phyloP scores from a whole-genome alignment of 2,329 filamentous ascomycete genomes.

The Penicillium expansum region DNA sequence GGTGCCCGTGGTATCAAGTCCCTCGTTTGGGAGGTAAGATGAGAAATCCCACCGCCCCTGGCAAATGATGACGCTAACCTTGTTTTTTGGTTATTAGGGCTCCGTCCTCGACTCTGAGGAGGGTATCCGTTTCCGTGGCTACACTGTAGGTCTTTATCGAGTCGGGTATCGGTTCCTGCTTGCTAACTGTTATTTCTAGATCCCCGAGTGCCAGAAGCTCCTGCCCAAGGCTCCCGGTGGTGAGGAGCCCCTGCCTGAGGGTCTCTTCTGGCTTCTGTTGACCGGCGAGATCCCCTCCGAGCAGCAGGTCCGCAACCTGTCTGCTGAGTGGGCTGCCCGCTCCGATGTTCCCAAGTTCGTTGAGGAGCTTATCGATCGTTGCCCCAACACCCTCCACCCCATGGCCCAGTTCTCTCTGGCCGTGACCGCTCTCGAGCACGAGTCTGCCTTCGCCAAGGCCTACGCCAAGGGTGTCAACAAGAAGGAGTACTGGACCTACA shows the following conservation, averaged over 20 bases:
- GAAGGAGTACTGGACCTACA: conserved; percentile 99
- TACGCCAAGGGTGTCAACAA: conserved; percentile 99
- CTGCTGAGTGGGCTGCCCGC: conserved; percentile 97
- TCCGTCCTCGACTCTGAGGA: conserved; percentile 98
- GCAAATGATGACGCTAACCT: conserved; percentile 7
- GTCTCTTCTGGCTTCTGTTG: conserved; percentile 99
- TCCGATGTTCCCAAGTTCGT: conserved; percentile 97
- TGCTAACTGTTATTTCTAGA: conserved; percentile 48
- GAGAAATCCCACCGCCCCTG: background rate
- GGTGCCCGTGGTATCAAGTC: conserved; percentile 99
- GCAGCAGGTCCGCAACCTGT: conserved; percentile 97
- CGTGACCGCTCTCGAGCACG: conserved; percentile 96
- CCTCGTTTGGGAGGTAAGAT: conserved; percentile 83
- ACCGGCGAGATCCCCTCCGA: conserved; percentile 96
- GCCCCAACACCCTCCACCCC: conserved; percentile 96
- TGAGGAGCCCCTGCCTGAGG: conserved; percentile 95
- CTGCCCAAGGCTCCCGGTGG: conserved; percentile 96
- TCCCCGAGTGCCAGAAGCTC: conserved; percentile 96
- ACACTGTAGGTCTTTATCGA: conserved; percentile 60
- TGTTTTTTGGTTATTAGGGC: conserved; percentile 48
- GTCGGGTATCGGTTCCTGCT: background rate
- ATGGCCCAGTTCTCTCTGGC: conserved; percentile 99
- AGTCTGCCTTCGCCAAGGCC: conserved; percentile 95
- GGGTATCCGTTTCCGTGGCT: conserved; percentile 98
- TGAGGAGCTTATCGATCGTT: conserved; percentile 99